A percentile compares a stretch with the other conserved stretches of the same genome.
phyloP scores from a whole-genome alignment of 257 asterid species.

The Solanum corneliomulleri region DNA sequence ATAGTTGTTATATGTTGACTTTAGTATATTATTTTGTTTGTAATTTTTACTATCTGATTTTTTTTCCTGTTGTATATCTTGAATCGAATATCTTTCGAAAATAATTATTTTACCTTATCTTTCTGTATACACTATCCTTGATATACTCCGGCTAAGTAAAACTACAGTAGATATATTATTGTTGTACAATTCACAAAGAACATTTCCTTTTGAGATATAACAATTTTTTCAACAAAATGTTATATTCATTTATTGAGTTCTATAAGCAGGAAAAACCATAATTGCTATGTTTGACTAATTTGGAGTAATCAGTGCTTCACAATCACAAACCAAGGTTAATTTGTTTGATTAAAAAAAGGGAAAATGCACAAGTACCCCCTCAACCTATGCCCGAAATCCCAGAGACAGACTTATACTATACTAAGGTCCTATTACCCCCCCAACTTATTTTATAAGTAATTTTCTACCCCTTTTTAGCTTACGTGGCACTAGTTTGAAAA shows the following conservation, averaged over 20 bases:
- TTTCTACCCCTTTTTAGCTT: too few species aligned
- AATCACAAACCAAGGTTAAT: neutral
- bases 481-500: too few species aligned
- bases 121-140: neutral
- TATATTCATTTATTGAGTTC: neutral
- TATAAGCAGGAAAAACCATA: neutral
- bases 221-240: neutral
- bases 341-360: neutral
- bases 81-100: accelerated
- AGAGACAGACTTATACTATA: too few species aligned
- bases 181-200: neutral
- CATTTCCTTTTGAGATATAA: neutral
- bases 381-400: too few species aligned
- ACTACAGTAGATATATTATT: too few species aligned
- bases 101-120: neutral
- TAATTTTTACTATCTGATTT: accelerated
- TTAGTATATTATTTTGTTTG: neutral
- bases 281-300: neutral
- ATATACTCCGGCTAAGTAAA: neutral
- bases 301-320: neutral
- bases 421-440: too few species aligned
- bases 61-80: neutral
- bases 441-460: too few species aligned
- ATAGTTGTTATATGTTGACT: neutral
- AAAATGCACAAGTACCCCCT: too few species aligned